Base-by-base conservation (phyloP, 305 asterid genomes). In the Plantago lanceolata region DNA sequence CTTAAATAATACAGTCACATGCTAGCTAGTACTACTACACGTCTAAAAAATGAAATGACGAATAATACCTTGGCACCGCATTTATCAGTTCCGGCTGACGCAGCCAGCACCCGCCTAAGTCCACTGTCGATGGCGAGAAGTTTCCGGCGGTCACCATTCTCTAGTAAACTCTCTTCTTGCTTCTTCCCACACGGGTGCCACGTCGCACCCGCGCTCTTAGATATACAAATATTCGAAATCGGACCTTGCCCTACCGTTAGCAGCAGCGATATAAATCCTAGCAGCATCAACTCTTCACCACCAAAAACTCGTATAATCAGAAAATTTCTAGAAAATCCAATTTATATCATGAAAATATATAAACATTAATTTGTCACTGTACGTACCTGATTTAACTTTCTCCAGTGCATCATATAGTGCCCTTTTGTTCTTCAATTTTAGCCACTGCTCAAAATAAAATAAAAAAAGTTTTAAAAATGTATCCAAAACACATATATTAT, bases 211-310 rank as follows among this genome's bases (percentile, higher is more conserved):
- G 62, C 67, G 1, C 69, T 51, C 29, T 70, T 63, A 0, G 95
- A 54, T 63, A 86, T 77, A 52, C 96, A 89, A 57, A 89, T 86
- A n/a, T 71, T 61, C 16, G 95, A 80, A 18, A 89, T 89, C 18
- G 79, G 77, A 50, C 69, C 74, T 77, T 86, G 90, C 19, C 82
- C 85, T 28, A 85, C 87, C 20, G 96, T 86, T 29, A 89, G 68
- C 29, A 89, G 79, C 76, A 89, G 57, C 24, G 96, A 89, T 70
- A 86, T 89, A 58, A 89, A 89, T 52, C 95, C 96, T 68, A 86
- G 70, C 69, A 89, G 82, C 95, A 89, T 89, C 69, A 89, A 83
- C 82, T 89, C 96, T 88, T 6, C 57, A 67, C 19, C 63, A 28
- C 24, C 26, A 35, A 40, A 43, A 15, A 45, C 24, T 0, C 7